Evolutionary conservation across 441 rosid species (phyloP).

Genomic region (Gossypium gossypioides): DNA sequence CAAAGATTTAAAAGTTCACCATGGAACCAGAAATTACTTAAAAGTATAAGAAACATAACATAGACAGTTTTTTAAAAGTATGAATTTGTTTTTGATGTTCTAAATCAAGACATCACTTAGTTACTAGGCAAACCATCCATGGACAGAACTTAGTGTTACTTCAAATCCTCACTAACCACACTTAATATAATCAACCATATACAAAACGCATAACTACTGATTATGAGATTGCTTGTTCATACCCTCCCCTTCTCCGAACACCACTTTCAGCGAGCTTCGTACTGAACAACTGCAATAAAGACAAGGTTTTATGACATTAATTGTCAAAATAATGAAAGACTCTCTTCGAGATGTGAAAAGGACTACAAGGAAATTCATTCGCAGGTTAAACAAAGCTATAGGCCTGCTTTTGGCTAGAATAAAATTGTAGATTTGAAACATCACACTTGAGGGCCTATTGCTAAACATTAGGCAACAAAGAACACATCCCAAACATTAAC

Average conservation of each 20-base stretch:
- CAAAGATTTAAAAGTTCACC: neutral
- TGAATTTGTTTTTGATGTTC: neutral
- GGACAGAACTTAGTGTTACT: neutral
- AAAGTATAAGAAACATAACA: neutral
- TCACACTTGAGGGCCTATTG: neutral
- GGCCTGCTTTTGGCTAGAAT: neutral
- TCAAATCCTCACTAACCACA: neutral
- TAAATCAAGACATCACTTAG: neutral
- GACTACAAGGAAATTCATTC: neutral
- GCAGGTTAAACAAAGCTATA: neutral
- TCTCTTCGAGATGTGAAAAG: neutral
- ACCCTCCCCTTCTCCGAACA: neutral
- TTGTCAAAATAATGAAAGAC: neutral
- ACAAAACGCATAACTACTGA: neutral
- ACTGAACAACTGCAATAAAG: neutral
- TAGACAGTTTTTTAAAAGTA: neutral
- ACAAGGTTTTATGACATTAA: neutral
- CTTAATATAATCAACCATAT: neutral
- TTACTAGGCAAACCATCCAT: neutral
- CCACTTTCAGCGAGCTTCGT: neutral
- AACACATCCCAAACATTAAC: neutral
- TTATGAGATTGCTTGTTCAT: neutral
- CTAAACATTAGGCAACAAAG: neutral
- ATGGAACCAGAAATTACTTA: neutral
- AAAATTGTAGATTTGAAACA: neutral